Conservation (phyloP, 176 grass and related monocot genomes). For the Tuctoria greenei region DNA sequence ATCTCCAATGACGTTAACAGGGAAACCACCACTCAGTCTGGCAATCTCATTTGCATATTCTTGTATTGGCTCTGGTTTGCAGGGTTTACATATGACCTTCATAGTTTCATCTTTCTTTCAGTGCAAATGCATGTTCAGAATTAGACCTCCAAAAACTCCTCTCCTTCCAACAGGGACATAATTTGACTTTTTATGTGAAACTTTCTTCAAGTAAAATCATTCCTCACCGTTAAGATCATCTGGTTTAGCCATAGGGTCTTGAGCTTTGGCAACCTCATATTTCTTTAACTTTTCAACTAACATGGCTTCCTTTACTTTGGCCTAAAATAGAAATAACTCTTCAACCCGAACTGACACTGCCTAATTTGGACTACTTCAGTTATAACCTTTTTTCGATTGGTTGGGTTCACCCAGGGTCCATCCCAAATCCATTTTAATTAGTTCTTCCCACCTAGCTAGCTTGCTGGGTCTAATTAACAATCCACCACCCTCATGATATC, state of each 20-base stretch:
- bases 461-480: no score
- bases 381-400: no score
- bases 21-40: conserved; percentile 69
- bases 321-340: conserved; percentile 42
- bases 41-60: conserved; percentile 82
- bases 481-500: no score
- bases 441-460: no score
- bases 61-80: conserved; percentile 78
- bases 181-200: conserved; percentile 90
- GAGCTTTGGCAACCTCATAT: conserved; percentile 62
- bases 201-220: conserved; percentile 82
- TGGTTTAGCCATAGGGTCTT: conserved; percentile 63
- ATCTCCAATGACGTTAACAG: conserved; percentile 70
- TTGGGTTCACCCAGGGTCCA: no score
- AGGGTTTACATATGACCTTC: conserved; percentile 88
- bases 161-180: conserved; percentile 88
- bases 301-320: conserved; percentile 80
- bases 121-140: conserved; percentile 97
- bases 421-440: no score
- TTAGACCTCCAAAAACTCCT: conserved; percentile 86
- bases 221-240: conserved; percentile 69
- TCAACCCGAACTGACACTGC: no score
- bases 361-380: no score
- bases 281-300: conserved; percentile 81
- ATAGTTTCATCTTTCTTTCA: conserved; percentile 98